Evolutionary conservation across 805 yeast species (phyloP).

Genomic region (Candida insectorum): DNA sequence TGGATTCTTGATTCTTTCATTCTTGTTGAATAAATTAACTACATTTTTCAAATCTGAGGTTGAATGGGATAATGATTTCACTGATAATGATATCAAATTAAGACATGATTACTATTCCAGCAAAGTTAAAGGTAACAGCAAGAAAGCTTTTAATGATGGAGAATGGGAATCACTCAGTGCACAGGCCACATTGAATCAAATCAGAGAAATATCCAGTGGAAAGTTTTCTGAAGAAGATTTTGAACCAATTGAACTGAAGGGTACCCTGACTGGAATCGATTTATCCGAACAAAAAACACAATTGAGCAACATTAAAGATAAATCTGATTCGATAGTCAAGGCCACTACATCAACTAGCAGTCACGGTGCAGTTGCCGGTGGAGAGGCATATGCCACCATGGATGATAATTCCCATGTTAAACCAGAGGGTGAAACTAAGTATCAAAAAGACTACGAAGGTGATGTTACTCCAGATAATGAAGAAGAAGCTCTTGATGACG

Average conservation of each 20-base stretch:
- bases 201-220: slow-evolving; percentile 5
- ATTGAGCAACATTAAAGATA: slow-evolving; percentile 18
- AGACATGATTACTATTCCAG: slow-evolving; percentile 30
- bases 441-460: slow-evolving; percentile 14
- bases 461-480: slow-evolving; percentile 4
- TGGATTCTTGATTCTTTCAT: slow-evolving; percentile 39
- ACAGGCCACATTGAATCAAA: slow-evolving; percentile 5
- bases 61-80: slow-evolving; percentile 33
- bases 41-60: slow-evolving; percentile 27
- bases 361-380: slow-evolving; percentile 2
- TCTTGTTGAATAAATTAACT: slow-evolving; percentile 30
- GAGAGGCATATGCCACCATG: slow-evolving; percentile 26
- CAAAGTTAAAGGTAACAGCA: slow-evolving; percentile 15
- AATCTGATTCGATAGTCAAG: slow-evolving; percentile 21
- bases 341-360: slow-evolving; percentile 6
- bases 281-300: background rate
- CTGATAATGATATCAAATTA: slow-evolving; percentile 31
- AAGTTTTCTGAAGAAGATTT: slow-evolving; percentile 3
- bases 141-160: slow-evolving; percentile 12
- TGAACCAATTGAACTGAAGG: background rate
- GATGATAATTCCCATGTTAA: slow-evolving; percentile 35
- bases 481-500: slow-evolving; percentile 2
- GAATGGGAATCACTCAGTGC: slow-evolving; percentile 18
- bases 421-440: slow-evolving; percentile 5
- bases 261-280: slow-evolving; percentile 1